Conservation (phyloP, 192 early-diverging fungal genomes). For the Linnemannia exigua region DNA sequence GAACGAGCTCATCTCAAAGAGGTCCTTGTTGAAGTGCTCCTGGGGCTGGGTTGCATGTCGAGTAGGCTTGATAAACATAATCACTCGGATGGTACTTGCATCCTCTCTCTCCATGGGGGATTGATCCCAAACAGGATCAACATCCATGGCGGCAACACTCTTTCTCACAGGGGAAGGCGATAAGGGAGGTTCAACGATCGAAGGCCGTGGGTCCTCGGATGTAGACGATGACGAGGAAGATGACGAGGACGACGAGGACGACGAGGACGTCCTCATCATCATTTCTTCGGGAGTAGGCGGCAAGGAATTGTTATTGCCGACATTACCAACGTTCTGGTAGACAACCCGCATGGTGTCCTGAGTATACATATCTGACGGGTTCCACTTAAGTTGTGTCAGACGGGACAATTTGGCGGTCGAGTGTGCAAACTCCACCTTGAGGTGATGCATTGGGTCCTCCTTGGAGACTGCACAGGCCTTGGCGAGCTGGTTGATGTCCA, state of each 20-base stretch:
- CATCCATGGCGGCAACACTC: conserved; percentile 38
- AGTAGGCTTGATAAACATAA: conserved; percentile 59
- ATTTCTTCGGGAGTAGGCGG: not conserved
- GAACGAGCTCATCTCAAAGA: conserved; percentile 54
- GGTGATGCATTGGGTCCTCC: conserved; percentile 50
- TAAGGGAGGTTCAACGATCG: not conserved
- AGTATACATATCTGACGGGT: conserved; percentile 44
- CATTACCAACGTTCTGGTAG: conserved; percentile 4
- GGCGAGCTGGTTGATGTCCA: conserved; percentile 23
- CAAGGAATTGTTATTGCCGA: not conserved
- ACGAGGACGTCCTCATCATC: not conserved
- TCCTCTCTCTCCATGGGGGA: not conserved
- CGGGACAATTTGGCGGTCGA: conserved; percentile 31
- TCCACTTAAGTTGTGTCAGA: conserved; percentile 49
- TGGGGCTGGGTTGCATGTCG: conserved; percentile 39
- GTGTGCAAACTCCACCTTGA: conserved; percentile 46
- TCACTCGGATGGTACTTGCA: conserved; percentile 37
- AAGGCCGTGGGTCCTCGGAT: not conserved
- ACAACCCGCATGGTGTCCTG: conserved; percentile 41
- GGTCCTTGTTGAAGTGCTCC: conserved; percentile 30
- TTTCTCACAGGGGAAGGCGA: not conserved
- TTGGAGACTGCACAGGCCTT: conserved; percentile 36
- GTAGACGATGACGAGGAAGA: not conserved
- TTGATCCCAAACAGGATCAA: conserved; percentile 32
- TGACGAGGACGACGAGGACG: not conserved